A percentile compares a stretch with the other conserved stretches of the same genome.
These are phyloP conservation scores for Leccinum pellstonianum DNA, from an alignment of 768 basidiomycete species.

Conservation along the genomic window DNA sequence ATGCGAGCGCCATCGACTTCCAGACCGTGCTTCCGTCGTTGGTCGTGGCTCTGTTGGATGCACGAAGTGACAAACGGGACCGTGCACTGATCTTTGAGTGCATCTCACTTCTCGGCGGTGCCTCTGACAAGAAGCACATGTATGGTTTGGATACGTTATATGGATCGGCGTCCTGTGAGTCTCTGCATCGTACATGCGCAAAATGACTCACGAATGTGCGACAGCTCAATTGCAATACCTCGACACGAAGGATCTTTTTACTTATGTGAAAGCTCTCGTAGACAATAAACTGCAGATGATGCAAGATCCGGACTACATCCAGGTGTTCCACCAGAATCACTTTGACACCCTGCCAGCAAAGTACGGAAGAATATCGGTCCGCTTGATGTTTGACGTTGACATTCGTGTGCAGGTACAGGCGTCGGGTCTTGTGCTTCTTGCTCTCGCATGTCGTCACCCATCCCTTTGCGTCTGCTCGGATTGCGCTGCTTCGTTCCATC, in stretches of 20 bases:
- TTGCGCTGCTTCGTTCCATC: slow-evolving; percentile 51
- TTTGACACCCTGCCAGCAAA: slow-evolving; percentile 48
- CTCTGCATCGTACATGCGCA: neutral
- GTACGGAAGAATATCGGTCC: slow-evolving; percentile 19
- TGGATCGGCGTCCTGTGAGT: slow-evolving; percentile 56
- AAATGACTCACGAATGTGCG: slow-evolving; percentile 22
- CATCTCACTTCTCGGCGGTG: slow-evolving; percentile 45
- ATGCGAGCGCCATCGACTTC: slow-evolving; percentile 65
- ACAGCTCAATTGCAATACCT: slow-evolving; percentile 61
- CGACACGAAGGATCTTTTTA: slow-evolving; percentile 59
- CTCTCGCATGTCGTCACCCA: slow-evolving; percentile 75
- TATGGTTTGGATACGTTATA: slow-evolving; percentile 78
- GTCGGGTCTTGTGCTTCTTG: slow-evolving; percentile 70
- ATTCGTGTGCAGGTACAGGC: slow-evolving; percentile 54
- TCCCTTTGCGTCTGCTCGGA: slow-evolving; percentile 44
- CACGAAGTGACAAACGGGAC: slow-evolving; percentile 28
- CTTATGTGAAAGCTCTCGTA: slow-evolving; percentile 54
- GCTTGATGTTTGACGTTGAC: slow-evolving; percentile 35
- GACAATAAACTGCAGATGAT: slow-evolving; percentile 53
- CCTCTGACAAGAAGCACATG: slow-evolving; percentile 45
- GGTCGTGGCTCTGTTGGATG: slow-evolving; percentile 50
- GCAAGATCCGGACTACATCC: slow-evolving; percentile 59
- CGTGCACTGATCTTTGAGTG: slow-evolving; percentile 50
- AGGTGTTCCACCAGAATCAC: slow-evolving; percentile 59
- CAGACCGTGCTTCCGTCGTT: slow-evolving; percentile 74